Evolutionary conservation across 164 flowering plant genomes (phyloP).

Genomic region (Aristolochia fimbriata): DNA sequence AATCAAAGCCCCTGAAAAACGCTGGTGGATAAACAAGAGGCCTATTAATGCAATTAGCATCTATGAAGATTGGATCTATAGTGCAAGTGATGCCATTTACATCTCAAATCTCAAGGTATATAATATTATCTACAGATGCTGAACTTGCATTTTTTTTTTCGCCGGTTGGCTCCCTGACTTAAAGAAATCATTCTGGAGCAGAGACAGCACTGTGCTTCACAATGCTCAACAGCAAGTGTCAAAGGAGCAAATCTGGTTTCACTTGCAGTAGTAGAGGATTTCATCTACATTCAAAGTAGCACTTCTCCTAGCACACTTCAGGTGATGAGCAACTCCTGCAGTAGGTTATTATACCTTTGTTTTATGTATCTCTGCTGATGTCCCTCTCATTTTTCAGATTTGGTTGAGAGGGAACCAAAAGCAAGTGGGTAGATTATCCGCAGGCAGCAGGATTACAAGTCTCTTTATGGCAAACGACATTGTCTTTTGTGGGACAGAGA

Average conservation of each 20-base stretch:
- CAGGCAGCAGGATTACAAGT: slow-evolving; percentile 77
- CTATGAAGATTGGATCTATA: slow-evolving; percentile 55
- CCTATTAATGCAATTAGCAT: slow-evolving; percentile 44
- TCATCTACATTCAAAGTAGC: slow-evolving; percentile 55
- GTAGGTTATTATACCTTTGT: background rate
- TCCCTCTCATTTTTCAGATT: slow-evolving; percentile 20
- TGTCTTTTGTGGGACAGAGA: slow-evolving; percentile 66
- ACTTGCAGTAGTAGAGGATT: slow-evolving; percentile 74
- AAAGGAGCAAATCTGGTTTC: slow-evolving; percentile 35
- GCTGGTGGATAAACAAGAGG: slow-evolving; percentile 45
- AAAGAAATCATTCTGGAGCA: slow-evolving; percentile 38
- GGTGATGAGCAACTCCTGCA: slow-evolving; percentile 20
- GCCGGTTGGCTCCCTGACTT: background rate
- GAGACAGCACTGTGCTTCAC: slow-evolving; percentile 34
- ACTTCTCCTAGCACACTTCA: slow-evolving; percentile 41
- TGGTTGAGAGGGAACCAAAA: slow-evolving; percentile 65
- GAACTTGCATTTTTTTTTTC: background rate
- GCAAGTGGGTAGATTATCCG: slow-evolving; percentile 66
- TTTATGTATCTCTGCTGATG: background rate
- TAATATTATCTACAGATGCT: background rate
- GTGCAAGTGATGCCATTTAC: slow-evolving; percentile 36
- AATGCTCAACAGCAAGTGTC: slow-evolving; percentile 27
- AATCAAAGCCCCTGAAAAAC: slow-evolving; percentile 48
- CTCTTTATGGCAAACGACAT: slow-evolving; percentile 63
- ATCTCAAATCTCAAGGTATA: slow-evolving; percentile 56